Evolutionary conservation across 768 basidiomycete genomes (phyloP).

Genomic region (Fistulinella prunicolor): DNA sequence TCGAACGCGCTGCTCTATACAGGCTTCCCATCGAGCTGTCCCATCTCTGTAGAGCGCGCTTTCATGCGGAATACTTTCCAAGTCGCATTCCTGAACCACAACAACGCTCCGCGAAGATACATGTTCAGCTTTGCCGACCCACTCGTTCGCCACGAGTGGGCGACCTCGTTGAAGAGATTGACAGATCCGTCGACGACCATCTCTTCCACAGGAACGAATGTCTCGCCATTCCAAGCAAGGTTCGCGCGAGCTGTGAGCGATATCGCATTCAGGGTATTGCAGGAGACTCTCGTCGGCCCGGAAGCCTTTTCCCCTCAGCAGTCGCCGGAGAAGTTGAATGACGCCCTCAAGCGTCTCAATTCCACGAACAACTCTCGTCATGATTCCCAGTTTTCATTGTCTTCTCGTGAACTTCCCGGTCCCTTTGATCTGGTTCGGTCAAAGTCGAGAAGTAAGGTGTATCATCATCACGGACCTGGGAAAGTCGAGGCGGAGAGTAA

Average conservation of each 20-base stretch:
- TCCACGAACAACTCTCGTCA: conserved; percentile 13
- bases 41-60: conserved; percentile 79
- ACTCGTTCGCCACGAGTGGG: conserved; percentile 72
- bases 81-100: conserved; percentile 73
- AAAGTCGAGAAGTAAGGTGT: conserved; percentile 68
- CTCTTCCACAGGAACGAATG: conserved; percentile 25
- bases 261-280: conserved; percentile 79
- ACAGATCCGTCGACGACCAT: conserved; percentile 48
- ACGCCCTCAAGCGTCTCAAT: conserved; percentile 34
- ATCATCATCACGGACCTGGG: conserved; percentile 61
- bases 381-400: conserved; percentile 24
- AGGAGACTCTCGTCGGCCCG: conserved; percentile 70
- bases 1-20: conserved; percentile 80
- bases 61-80: conserved; percentile 99
- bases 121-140: conserved; percentile 92
- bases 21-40: conserved; percentile 74
- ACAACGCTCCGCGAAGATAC: conserved; percentile 74
- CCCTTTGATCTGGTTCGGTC: conserved; percentile 51
- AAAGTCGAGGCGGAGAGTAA: conserved; percentile 57
- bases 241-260: conserved; percentile 67
- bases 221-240: conserved; percentile 38
- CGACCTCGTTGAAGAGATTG: conserved; percentile 61
- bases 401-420: conserved; percentile 23
- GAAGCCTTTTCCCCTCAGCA: conserved; percentile 20
- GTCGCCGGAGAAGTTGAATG: conserved; percentile 31